Conservation (phyloP, 2,329 filamentous ascomycete species). For the Tolypocladium cylindrosporum region DNA sequence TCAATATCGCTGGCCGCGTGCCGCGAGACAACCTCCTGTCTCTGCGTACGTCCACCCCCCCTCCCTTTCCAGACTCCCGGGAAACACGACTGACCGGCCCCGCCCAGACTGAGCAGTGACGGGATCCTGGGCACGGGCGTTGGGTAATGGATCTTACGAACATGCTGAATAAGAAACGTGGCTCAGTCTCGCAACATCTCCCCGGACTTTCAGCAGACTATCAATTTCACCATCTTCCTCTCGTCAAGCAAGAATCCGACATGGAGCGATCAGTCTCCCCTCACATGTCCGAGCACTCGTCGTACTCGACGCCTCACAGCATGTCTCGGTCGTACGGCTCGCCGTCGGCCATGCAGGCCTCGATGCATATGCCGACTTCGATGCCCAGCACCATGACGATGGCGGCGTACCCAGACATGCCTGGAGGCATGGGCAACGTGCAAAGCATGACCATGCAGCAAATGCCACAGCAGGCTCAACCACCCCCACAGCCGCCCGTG, state of each 20-base stretch:
- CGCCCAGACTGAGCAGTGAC: slow-evolving; percentile 23
- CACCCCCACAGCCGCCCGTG: slow-evolving; percentile 24
- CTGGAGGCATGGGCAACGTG: slow-evolving; percentile 21
- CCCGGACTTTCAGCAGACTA: slow-evolving; percentile 21
- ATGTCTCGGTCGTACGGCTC: slow-evolving; percentile 42
- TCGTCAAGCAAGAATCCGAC: slow-evolving; percentile 24
- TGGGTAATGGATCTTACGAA: slow-evolving; percentile 44
- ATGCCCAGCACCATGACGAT: slow-evolving; percentile 33
- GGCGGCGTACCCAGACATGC: slow-evolving; percentile 25
- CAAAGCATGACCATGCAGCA: slow-evolving; percentile 29
- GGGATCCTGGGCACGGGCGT: slow-evolving; percentile 29
- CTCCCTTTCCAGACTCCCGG: background rate
- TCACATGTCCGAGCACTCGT: slow-evolving; percentile 49
- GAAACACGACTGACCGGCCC: slow-evolving; percentile 3
- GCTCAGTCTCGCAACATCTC: slow-evolving; percentile 20
- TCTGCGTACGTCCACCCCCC: slow-evolving; percentile 2
- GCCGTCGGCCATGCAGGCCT: slow-evolving; percentile 39
- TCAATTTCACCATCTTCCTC: slow-evolving; percentile 17
- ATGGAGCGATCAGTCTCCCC: slow-evolving; percentile 48
- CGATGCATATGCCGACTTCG: slow-evolving; percentile 34
- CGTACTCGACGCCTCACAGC: slow-evolving; percentile 40
- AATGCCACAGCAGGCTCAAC: slow-evolving; percentile 22
- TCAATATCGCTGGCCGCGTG: slow-evolving; percentile 8
- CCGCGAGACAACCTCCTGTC: slow-evolving; percentile 12
- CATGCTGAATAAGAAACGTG: slow-evolving; percentile 40